A percentile compares a stretch with the other conserved stretches of the same genome.
Evolutionary conservation across 2,329 filamentous ascomycete genomes (phyloP).

Genomic region (Stagonosporopsis rhizophila): DNA sequence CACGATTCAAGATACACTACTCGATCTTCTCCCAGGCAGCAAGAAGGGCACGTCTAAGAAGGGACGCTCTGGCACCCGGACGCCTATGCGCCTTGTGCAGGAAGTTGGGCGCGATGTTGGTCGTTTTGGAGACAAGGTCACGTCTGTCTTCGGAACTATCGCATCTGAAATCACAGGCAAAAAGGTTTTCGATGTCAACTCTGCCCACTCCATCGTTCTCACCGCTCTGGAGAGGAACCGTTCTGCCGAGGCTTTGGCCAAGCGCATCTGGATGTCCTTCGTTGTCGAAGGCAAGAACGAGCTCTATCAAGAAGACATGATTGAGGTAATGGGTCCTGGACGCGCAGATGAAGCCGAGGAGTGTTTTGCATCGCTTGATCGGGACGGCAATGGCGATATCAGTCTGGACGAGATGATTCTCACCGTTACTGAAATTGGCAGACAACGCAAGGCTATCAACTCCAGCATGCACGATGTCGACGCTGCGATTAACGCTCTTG

Average conservation of each 20-base stretch:
- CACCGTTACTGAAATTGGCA: conserved; percentile 82
- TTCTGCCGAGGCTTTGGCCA: conserved; percentile 90
- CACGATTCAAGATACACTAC: conserved; percentile 76
- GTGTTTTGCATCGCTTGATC: conserved; percentile 80
- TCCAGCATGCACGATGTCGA: conserved; percentile 98
- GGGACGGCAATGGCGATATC: conserved; percentile 91
- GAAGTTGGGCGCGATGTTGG: conserved; percentile 70
- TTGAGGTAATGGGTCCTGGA: conserved; percentile 82
- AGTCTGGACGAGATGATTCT: conserved; percentile 94
- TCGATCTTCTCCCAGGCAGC: conserved; percentile 67
- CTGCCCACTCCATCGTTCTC: conserved; percentile 86
- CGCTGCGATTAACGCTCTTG: conserved; percentile 89
- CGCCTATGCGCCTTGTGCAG: conserved; percentile 80
- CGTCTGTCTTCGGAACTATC: conserved; percentile 89
- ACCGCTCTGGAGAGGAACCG: conserved; percentile 85
- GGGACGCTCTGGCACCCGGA: conserved; percentile 67
- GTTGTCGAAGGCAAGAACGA: conserved; percentile 87
- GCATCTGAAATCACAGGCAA: conserved; percentile 95
- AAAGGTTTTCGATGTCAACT: conserved; percentile 91
- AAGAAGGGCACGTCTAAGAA: conserved; percentile 58
- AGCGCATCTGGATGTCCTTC: conserved; percentile 97
- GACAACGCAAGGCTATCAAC: conserved; percentile 85
- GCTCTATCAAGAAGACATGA: conserved; percentile 79
- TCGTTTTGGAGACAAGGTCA: conserved; percentile 89
- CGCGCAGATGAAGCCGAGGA: conserved; percentile 83